Conservation (phyloP, 495 filamentous ascomycete genomes). For the Bacidia gigantensis region DNA sequence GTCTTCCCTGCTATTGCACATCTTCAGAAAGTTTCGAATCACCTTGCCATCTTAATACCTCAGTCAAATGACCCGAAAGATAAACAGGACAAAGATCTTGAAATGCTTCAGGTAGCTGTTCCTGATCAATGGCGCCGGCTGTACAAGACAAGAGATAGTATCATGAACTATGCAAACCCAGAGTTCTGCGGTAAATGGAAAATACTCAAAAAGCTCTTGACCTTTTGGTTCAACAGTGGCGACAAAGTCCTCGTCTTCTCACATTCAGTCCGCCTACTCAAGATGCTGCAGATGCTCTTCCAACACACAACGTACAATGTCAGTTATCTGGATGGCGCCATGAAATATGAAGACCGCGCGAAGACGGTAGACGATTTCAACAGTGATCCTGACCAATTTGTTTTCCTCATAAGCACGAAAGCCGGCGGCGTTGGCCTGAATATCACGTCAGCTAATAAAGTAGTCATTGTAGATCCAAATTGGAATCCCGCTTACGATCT, state of each 20-base stretch:
- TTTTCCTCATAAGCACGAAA: conserved; percentile 89
- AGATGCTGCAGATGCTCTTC: conserved; percentile 79
- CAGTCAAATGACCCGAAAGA: conserved; percentile 50
- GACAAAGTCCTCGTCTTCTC: conserved; percentile 95
- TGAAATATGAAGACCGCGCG: conserved; percentile 72
- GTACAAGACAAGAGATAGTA: conserved; percentile 59
- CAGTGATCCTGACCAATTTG: conserved; percentile 72
- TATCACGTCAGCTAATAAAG: conserved; percentile 96
- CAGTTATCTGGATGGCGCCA: conserved; percentile 77
- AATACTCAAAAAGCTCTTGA: conserved; percentile 70
- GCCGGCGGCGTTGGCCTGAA: conserved; percentile 86
- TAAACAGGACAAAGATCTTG: conserved; percentile 70
- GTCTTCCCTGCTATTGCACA: conserved; percentile 78
- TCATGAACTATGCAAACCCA: conserved; percentile 72
- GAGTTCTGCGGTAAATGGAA: conserved; percentile 98
- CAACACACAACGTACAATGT: conserved; percentile 81
- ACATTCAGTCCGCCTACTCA: conserved; percentile 72
- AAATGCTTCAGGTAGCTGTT: conserved; percentile 58
- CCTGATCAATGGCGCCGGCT: conserved; percentile 67
- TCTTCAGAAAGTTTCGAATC: conserved; percentile 81
- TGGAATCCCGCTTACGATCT: conserved; percentile 94
- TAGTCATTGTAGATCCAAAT: conserved; percentile 93
- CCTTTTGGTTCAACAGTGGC: conserved; percentile 76
- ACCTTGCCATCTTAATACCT: conserved; percentile 80
- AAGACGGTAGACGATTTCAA: conserved; percentile 84